Conservation (phyloP, 2,329 filamentous ascomycete genomes). For the Alternaria sp. region DNA sequence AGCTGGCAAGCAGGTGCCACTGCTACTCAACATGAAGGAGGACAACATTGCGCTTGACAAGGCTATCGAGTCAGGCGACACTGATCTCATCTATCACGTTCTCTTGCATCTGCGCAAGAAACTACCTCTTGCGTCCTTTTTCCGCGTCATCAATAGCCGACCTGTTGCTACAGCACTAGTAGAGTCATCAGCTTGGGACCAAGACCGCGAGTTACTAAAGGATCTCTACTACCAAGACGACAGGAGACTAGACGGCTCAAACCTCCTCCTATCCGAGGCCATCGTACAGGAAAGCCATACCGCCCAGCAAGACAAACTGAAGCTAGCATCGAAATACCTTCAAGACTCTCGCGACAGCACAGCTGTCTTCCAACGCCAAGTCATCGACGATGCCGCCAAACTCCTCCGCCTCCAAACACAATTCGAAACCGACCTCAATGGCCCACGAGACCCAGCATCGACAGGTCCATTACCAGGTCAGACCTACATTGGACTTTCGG, state of each 20-base stretch:
- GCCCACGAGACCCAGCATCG: slow-evolving; percentile 58
- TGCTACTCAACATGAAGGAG: slow-evolving; percentile 94
- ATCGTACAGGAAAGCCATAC: slow-evolving; percentile 75
- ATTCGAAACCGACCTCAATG: slow-evolving; percentile 80
- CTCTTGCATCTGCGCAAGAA: slow-evolving; percentile 89
- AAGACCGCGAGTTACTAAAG: slow-evolving; percentile 85
- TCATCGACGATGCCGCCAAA: slow-evolving; percentile 80
- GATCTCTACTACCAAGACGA: slow-evolving; percentile 99
- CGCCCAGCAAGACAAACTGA: slow-evolving; percentile 83
- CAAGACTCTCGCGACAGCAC: slow-evolving; percentile 82
- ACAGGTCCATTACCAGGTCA: slow-evolving; percentile 31
- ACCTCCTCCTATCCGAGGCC: slow-evolving; percentile 86
- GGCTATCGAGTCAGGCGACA: slow-evolving; percentile 93
- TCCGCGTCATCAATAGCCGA: slow-evolving; percentile 85
- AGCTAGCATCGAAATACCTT: slow-evolving; percentile 83
- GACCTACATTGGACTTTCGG: slow-evolving; percentile 80
- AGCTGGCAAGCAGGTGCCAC: slow-evolving; percentile 93
- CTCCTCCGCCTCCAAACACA: slow-evolving; percentile 86
- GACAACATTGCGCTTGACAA: slow-evolving; percentile 96
- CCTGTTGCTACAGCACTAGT: slow-evolving; percentile 89
- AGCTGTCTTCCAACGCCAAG: slow-evolving; percentile 74
- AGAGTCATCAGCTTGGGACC: slow-evolving; percentile 80
- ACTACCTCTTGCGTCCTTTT: slow-evolving; percentile 88
- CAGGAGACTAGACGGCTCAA: slow-evolving; percentile 84
- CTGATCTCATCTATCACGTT: slow-evolving; percentile 90